Evolutionary conservation across 2,329 filamentous ascomycete species (phyloP), one percentile per base, ranked within the genome.

Genomic region (Fusarium marasasianum): DNA sequence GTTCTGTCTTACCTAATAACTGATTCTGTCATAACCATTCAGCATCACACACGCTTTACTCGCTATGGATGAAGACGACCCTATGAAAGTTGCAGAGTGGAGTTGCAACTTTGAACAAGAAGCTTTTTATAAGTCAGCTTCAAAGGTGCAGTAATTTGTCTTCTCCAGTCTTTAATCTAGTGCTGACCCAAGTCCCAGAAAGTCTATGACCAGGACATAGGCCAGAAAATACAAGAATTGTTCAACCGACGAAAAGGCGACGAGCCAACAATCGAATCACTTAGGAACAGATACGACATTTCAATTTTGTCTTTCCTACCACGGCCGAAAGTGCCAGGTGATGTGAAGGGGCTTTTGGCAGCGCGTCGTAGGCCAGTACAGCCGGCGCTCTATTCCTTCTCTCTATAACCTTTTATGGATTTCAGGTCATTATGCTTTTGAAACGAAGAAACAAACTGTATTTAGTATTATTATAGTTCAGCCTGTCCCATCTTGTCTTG

Each of bases 181-280:
- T 47, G 44, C 13, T 47, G 6, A 47, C 8, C 3, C 3, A 4
- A 29, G 24, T 11, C 24, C 0, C 20, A 29, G 24, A 4, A 47
- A 3, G 6, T 10, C 12, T 47, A 14, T 0, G 0, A 13, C 18
- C 18, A 47, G 5, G 44, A 47, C 8, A 11, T 47, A 1, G 0
- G 6, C 8, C 44, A 29, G 44, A 47, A 22, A 29, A 10, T 7
- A 14, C 1, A 0, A 6, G 24, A 14, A 22, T 47, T 15, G 6
- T 10, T 0, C 18, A 20, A 2, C 3, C 44, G 8, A 20, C 18
- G 18, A 26, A 29, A 47, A 14, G 44, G 18, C 24, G 20, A 26
- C 17, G 17, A 26, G 24, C 17, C 24, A 26, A 6, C 22, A 11
- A 4, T n/a, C 9, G 14, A 43, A n/a, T 4, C 8, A 45, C 43